phyloP scores from a whole-genome alignment of 257 asterid genomes.

The Jacaranda mimosifolia region DNA sequence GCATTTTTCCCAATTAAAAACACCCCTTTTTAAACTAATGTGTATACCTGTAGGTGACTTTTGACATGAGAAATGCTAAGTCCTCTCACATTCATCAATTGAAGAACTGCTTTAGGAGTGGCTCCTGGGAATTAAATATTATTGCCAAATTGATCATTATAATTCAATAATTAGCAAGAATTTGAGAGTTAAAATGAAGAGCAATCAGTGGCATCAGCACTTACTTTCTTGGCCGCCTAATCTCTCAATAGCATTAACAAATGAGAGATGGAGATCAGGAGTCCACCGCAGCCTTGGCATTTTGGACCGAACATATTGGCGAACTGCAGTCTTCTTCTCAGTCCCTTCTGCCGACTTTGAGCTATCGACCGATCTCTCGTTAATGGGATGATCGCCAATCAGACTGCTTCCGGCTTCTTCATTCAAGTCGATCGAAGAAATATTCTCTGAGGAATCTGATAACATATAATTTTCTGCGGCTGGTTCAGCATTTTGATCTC shows the following conservation, averaged over 20 bases:
- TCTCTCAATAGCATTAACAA: slow-evolving; percentile 86
- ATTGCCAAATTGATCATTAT: not conserved
- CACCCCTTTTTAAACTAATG: not conserved
- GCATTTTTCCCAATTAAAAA: too few species aligned
- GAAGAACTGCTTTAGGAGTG: slow-evolving; percentile 94
- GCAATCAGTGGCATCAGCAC: slow-evolving; percentile 23
- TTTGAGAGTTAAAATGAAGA: not conserved
- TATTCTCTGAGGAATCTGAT: slow-evolving; percentile 53
- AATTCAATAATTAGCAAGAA: not conserved
- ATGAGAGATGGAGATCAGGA: slow-evolving; percentile 85
- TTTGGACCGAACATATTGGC: slow-evolving; percentile 82
- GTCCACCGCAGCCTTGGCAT: slow-evolving; percentile 97
- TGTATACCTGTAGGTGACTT: slow-evolving; percentile 90
- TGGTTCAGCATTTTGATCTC: slow-evolving; percentile 26
- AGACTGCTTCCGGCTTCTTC: slow-evolving; percentile 58
- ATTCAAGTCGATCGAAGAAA: slow-evolving; percentile 70
- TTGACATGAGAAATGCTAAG: slow-evolving; percentile 93
- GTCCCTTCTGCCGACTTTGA: slow-evolving; percentile 43
- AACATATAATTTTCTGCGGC: slow-evolving; percentile 30
- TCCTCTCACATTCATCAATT: slow-evolving; percentile 87
- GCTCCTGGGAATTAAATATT: slow-evolving; percentile 63
- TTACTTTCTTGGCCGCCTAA: slow-evolving; percentile 97
- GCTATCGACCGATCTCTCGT: slow-evolving; percentile 46
- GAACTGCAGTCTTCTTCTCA: slow-evolving; percentile 53
- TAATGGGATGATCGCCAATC: slow-evolving; percentile 33